Base-by-base conservation (phyloP, 805 yeast species). In the Candida nemodendra region DNA sequence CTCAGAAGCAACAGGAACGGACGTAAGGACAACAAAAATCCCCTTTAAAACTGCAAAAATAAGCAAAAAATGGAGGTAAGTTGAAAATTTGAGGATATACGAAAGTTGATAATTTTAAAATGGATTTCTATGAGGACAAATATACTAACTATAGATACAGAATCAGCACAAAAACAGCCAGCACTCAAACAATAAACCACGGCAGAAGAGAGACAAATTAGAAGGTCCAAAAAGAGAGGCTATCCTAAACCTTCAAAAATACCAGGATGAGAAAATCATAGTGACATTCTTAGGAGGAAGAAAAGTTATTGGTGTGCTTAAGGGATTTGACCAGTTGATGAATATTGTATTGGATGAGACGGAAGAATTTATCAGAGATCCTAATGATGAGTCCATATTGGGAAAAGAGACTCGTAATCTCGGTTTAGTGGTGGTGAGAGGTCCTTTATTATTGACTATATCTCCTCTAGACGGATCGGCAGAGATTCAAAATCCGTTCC, bases 201-300 rank as follows among this genome's bases (percentile, higher is more conserved):
- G 38, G 23, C 46, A 36, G 23, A 44, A 43, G 34, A 41, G 45
- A 27, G 51, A 49, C 26, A 49, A 62, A 41, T 56, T 70, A 48
- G 88, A 81, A 50, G 79, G 88, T 11, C 98, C 97, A 25, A 85
- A 84, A 68, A 84, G 88, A 63, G 96, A 90, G 46, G 95, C 96
- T 16, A 86, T 90, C 42, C 69, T 88, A 39, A 89, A 90, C 59
- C 69, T 93, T 42, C 76, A 81, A 45, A 83, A 79, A 55, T 86
- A 84, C 59, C 77, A 78, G 52, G 95, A 87, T 57, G 71, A 82
- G 50, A 62, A 71, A 48, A 78, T 91, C 27, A 74, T 81, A 51
- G 91, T 90, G 37, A 81, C 84, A 52, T 79, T 93, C 57, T 74
- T 81, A 48, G 95, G 95, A 9, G 96, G 96, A 5, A 78, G 97